Percentiles rank a stretch among this genome's conserved stretches.
Conservation (phyloP, 305 asterid genomes). For the Withania somnifera region DNA sequence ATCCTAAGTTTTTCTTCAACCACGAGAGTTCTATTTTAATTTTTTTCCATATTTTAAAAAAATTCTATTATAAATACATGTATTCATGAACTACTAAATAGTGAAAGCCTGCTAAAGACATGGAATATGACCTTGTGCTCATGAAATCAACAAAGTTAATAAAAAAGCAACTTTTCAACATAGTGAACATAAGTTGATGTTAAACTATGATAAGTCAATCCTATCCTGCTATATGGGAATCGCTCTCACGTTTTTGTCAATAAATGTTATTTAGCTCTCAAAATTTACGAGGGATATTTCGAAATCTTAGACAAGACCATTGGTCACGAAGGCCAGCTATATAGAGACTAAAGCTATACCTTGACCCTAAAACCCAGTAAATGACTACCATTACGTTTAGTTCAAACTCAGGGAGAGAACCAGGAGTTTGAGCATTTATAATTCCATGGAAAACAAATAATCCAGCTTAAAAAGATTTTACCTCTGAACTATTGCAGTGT, state of each 20-base stretch:
- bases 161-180: background rate
- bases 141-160: background rate
- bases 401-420: background rate
- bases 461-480: slow-evolving; percentile 17
- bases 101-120: background rate
- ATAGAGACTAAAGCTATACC: background rate
- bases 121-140: background rate
- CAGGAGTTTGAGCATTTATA: background rate
- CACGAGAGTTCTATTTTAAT: background rate
- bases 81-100: background rate
- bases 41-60: background rate
- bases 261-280: background rate
- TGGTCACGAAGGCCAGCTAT: background rate
- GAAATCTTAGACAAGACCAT: background rate
- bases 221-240: background rate
- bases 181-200: background rate
- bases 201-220: background rate
- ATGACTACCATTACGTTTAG: background rate
- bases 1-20: background rate
- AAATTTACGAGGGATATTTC: background rate
- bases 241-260: background rate
- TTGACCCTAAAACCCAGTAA: background rate
- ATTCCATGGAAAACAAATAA: background rate
- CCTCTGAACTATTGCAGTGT: slow-evolving; percentile 80
- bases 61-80: background rate